phyloP scores from a whole-genome alignment of 1,284 basidiomycete genomes.

The Wolfiporia cocos region DNA sequence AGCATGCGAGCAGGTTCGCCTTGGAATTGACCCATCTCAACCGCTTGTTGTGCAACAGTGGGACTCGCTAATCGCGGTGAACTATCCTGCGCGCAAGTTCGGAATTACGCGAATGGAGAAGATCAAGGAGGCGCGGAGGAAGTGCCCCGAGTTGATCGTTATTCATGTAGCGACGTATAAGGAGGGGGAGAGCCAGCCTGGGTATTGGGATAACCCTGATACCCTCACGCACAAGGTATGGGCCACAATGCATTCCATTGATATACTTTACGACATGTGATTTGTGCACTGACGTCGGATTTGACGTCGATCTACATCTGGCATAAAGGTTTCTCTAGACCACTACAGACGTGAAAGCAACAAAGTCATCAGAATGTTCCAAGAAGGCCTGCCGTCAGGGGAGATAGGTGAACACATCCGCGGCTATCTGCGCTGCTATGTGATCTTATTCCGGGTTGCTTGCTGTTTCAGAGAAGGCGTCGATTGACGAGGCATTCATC shows the following conservation, averaged over 20 bases:
- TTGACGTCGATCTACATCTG: neutral
- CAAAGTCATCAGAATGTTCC: constrained; percentile 87
- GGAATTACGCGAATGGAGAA: constrained; percentile 85
- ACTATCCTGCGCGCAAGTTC: constrained; percentile 89
- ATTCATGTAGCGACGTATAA: constrained; percentile 95
- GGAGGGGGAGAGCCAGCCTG: constrained; percentile 84
- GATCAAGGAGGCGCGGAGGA: constrained; percentile 74
- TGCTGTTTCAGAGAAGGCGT: constrained; percentile 82
- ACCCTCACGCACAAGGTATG: constrained; percentile 87
- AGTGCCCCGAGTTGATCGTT: constrained; percentile 80
- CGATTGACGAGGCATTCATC: constrained; percentile 84
- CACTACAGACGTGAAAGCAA: constrained; percentile 88
- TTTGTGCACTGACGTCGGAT: too few species aligned
- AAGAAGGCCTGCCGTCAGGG: constrained; percentile 66
- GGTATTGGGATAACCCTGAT: constrained; percentile 85
- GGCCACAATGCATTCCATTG: neutral
- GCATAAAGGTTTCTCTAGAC: constrained; percentile 81
- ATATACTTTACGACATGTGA: too few species aligned
- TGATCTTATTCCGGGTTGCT: too few species aligned
- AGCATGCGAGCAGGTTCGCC: constrained; percentile 83
- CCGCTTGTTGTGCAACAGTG: constrained; percentile 94
- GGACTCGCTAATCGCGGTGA: constrained; percentile 89
- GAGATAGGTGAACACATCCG: constrained; percentile 50
- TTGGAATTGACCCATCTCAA: constrained; percentile 65
- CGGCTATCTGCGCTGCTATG: too few species aligned